A percentile compares a stretch with the other conserved stretches of the same genome.
These are phyloP conservation scores for Mortierella sp. DNA, from an alignment of 371 early-diverging fungal species.

Conservation along the genomic window DNA sequence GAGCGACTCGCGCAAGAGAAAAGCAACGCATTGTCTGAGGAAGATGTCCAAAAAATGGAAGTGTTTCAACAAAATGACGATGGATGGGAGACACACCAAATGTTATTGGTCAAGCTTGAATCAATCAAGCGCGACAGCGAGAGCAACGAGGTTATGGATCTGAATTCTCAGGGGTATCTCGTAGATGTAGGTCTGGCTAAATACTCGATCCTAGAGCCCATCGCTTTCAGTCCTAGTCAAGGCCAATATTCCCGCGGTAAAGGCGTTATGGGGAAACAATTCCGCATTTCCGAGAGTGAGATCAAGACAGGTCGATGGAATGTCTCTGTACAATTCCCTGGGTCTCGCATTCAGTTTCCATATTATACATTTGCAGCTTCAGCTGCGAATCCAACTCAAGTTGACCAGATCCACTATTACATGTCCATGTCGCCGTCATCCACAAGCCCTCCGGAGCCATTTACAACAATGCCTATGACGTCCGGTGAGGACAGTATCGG, in stretches of 20 bases:
- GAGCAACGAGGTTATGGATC: neutral
- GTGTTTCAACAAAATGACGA: neutral
- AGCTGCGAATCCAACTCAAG: neutral
- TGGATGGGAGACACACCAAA: slow-evolving; percentile 5
- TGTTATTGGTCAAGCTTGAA: slow-evolving; percentile 2
- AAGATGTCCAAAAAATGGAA: neutral
- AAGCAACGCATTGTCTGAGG: neutral
- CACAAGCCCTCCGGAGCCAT: neutral
- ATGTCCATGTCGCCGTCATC: slow-evolving; percentile 10
- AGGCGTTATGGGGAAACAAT: slow-evolving; percentile 12
- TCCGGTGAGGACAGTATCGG: neutral
- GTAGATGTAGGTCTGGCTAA: slow-evolving; percentile 12
- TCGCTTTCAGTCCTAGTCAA: neutral
- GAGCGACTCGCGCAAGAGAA: neutral
- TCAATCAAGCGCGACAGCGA: neutral
- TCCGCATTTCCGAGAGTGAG: neutral
- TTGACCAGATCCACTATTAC: slow-evolving; percentile 10
- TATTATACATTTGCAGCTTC: slow-evolving; percentile 17
- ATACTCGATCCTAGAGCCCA: slow-evolving; percentile 11
- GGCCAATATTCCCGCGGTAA: neutral
- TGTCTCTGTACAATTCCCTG: neutral
- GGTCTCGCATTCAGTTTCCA: slow-evolving; percentile 11
- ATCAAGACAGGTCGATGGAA: neutral
- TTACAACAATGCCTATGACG: slow-evolving; percentile 1
- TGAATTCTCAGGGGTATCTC: neutral